Conservation (phyloP, 345 rosid genomes). For the Boechera retrofracta region DNA sequence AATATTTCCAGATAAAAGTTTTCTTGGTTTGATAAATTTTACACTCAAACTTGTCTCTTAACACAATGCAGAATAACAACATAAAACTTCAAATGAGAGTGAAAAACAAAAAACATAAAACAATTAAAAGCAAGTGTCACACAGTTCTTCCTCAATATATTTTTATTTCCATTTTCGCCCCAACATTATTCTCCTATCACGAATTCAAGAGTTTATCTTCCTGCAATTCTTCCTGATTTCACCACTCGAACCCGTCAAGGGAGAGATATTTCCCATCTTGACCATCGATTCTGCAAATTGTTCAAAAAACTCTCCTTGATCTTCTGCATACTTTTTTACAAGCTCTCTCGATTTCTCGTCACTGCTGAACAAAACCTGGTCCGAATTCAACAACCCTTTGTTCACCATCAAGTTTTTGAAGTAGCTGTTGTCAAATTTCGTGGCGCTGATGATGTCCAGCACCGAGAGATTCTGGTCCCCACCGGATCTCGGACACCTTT, state of each 20-base stretch:
- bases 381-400: conserved; percentile 83
- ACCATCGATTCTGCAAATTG: conserved; percentile 89
- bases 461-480: conserved; percentile 74
- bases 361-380: conserved; percentile 71
- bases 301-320: conserved; percentile 65
- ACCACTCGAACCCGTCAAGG: conserved; percentile 77
- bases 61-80: conserved; percentile 16
- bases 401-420: conserved; percentile 74
- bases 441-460: conserved; percentile 63
- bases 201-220: conserved; percentile 59
- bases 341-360: conserved; percentile 61
- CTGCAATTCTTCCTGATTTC: conserved; percentile 85
- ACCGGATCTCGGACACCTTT: conserved; percentile 63
- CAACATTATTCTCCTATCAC: background rate
- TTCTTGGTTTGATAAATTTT: background rate
- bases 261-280: conserved; percentile 89
- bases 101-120: background rate
- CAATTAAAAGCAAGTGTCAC: conserved; percentile 5
- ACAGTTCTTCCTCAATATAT: conserved; percentile 14
- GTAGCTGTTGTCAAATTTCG: conserved; percentile 78
- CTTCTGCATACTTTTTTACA: conserved; percentile 73
- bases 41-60: background rate
- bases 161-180: background rate
- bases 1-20: too few relatives aligned
- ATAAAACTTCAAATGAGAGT: conserved; percentile 16